Base-by-base conservation (phyloP, 441 rosid species). In the Adansonia grandidieri region DNA sequence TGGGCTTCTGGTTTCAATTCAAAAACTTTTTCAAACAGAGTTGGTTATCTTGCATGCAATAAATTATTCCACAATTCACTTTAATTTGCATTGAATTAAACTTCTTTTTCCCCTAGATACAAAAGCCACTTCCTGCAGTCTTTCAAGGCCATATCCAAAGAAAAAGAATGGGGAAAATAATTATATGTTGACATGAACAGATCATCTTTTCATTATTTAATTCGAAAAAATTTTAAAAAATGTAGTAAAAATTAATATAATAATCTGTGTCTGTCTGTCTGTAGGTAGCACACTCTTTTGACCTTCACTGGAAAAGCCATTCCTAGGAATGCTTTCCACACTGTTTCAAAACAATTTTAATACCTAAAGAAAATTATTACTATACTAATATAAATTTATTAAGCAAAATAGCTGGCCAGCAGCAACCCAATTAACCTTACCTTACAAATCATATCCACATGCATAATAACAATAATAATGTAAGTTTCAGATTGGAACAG, bases 221-320 rank as follows among this genome's bases (percentile, higher is more conserved):
- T 4, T 54, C 42, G 28, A 42, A 62, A 37, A 51, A 13, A 37
- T 1, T 28, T 28, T 28, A 1, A 28, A 9, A 24, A 48, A 9
- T 14, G 47, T 9, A 51, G 8, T 1, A n/a, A n/a, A 56, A 73
- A 28, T 42, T 0, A 64, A 69, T 8, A 71, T 19, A 2, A 9
- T 71, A 15, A 9, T 58, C 58, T 2, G 5, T 57, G 76, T 74
- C 61, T 75, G 75, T 45, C 45, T 81, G 85, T 80, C 84, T 82
- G 88, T 80, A 48, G 87, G 81, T 84, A 81, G 83, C 84, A 80
- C 78, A 65, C 80, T 83, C 78, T 78, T 66, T 81, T 80, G 74
- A 82, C 77, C 84, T 81, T 82, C 86, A 76, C 84, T 61, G 60
- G 87, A 85, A 81, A 85, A 75, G 89, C 85, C 90, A 86, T 82